A percentile compares a stretch with the other conserved stretches of the same genome.
These are phyloP conservation scores for Rhodotorula sphaerocarpa DNA, from an alignment of 768 basidiomycete species.

Conservation along the genomic window DNA sequence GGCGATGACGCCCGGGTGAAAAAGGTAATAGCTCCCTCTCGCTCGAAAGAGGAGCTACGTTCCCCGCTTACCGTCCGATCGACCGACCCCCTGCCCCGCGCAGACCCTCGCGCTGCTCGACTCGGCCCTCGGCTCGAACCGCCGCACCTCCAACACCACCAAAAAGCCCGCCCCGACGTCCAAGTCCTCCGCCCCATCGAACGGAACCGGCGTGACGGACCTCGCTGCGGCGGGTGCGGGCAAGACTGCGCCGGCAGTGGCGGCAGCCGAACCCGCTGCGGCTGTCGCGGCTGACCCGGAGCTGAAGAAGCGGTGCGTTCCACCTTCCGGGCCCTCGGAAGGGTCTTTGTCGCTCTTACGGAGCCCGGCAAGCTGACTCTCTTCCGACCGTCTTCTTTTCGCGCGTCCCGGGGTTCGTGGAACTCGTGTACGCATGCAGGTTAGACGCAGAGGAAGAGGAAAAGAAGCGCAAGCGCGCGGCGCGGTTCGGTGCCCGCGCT, in stretches of 20 bases:
- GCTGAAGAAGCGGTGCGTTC: slow-evolving; percentile 11
- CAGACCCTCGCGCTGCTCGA: slow-evolving; percentile 28
- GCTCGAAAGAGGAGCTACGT: no score
- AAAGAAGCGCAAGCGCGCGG: slow-evolving; percentile 38
- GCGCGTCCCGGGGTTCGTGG: not conserved
- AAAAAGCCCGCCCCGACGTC: slow-evolving; percentile 7
- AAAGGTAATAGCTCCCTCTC: slow-evolving; percentile 16
- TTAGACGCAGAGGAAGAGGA: slow-evolving; percentile 37
- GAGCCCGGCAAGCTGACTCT: no score
- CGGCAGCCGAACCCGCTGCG: slow-evolving; percentile 20
- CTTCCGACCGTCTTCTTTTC: not conserved
- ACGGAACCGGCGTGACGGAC: not conserved
- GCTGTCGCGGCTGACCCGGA: slow-evolving; percentile 19
- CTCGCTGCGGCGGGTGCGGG: not conserved
- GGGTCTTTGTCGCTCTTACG: not conserved
- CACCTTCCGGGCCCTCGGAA: no score
- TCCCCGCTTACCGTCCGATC: not conserved
- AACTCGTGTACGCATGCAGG: no score
- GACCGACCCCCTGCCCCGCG: no score
- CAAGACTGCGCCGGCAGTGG: not conserved
- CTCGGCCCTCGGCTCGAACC: slow-evolving; percentile 18
- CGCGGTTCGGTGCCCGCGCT: slow-evolving; percentile 25
- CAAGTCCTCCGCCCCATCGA: slow-evolving; percentile 2
- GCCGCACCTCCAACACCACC: slow-evolving; percentile 5
- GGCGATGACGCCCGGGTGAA: not conserved